Evolutionary conservation across 2,329 filamentous ascomycete species (phyloP).

Genomic region (Beauveria rudraprayagi): DNA sequence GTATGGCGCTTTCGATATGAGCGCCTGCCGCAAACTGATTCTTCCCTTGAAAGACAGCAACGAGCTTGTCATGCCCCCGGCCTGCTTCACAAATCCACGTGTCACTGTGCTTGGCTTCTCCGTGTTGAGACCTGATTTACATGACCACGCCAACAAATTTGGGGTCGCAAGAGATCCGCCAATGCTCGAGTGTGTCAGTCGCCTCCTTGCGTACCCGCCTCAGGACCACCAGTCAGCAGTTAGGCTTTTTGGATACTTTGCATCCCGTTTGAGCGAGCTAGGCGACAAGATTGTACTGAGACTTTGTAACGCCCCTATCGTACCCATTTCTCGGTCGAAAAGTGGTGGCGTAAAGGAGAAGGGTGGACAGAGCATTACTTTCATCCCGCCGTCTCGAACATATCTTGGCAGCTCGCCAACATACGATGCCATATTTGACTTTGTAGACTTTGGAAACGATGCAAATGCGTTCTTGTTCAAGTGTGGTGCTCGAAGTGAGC

Average conservation of each 20-base stretch:
- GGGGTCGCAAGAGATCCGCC: conserved; percentile 77
- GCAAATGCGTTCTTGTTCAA: conserved; percentile 84
- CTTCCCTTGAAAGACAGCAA: conserved; percentile 66
- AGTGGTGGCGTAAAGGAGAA: conserved; percentile 31
- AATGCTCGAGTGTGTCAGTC: conserved; percentile 67
- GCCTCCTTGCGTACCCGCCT: conserved; percentile 65
- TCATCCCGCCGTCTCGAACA: conserved; percentile 60
- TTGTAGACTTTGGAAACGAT: conserved; percentile 84
- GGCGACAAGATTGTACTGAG: conserved; percentile 50
- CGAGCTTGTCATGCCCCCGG: conserved; percentile 61
- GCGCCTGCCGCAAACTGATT: conserved; percentile 47
- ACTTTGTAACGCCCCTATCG: conserved; percentile 58
- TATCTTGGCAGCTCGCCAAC: conserved; percentile 66
- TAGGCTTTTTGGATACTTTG: conserved; percentile 75
- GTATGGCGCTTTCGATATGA: conserved; percentile 59
- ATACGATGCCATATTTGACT: conserved; percentile 91
- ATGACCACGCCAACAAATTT: conserved; percentile 73
- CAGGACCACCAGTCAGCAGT: conserved; percentile 57
- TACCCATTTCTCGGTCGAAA: conserved; percentile 50
- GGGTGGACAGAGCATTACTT: conserved; percentile 20
- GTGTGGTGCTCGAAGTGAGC: conserved; percentile 85
- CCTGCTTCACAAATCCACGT: conserved; percentile 75
- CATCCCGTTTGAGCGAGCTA: conserved; percentile 67
- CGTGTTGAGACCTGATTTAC: conserved; percentile 68
- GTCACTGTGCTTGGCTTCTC: conserved; percentile 73